Percentiles rank a stretch among this genome's conserved stretches.
These are phyloP conservation scores for Beauveria sp. DNA, from an alignment of 2,329 filamentous ascomycete genomes.

Conservation along the genomic window DNA sequence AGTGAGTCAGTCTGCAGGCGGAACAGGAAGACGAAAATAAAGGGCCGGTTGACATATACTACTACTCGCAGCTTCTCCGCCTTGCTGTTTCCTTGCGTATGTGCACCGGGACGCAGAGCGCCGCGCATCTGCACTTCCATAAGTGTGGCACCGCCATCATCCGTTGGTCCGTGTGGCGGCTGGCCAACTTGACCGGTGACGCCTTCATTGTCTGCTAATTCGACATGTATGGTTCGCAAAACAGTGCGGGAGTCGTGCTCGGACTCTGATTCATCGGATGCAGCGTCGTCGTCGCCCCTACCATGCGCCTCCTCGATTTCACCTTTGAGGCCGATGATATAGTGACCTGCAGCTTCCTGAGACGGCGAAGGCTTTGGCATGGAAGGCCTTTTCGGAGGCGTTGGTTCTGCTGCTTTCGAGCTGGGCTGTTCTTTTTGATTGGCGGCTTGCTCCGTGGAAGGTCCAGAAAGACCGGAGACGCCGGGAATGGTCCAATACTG, in stretches of 20 bases:
- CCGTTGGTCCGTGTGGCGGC: background rate
- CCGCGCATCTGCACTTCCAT: constrained; percentile 28
- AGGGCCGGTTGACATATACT: constrained; percentile 66
- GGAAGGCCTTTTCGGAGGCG: constrained; percentile 5
- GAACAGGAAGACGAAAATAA: constrained; percentile 73
- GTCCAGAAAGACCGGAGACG: constrained; percentile 13
- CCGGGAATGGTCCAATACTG: constrained; percentile 53
- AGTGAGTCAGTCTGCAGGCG: constrained; percentile 47
- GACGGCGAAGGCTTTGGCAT: constrained; percentile 17
- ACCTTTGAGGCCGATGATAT: constrained; percentile 61
- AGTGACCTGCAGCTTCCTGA: constrained; percentile 37
- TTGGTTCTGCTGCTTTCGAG: constrained; percentile 1
- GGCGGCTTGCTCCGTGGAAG: constrained; percentile 9
- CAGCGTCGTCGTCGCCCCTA: constrained; percentile 23
- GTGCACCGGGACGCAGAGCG: constrained; percentile 24
- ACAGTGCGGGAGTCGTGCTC: constrained; percentile 48
- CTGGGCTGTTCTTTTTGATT: constrained; percentile 12
- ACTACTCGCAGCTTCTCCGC: constrained; percentile 56
- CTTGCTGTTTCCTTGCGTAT: constrained; percentile 44
- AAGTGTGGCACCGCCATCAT: constrained; percentile 22
- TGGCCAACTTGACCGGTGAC: background rate
- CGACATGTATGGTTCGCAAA: constrained; percentile 60
- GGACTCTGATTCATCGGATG: constrained; percentile 22
- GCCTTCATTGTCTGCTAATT: constrained; percentile 36
- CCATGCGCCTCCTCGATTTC: constrained; percentile 43